phyloP scores from a whole-genome alignment of 352 stramenopile genomes.

The Pythium vanterpoolii region DNA sequence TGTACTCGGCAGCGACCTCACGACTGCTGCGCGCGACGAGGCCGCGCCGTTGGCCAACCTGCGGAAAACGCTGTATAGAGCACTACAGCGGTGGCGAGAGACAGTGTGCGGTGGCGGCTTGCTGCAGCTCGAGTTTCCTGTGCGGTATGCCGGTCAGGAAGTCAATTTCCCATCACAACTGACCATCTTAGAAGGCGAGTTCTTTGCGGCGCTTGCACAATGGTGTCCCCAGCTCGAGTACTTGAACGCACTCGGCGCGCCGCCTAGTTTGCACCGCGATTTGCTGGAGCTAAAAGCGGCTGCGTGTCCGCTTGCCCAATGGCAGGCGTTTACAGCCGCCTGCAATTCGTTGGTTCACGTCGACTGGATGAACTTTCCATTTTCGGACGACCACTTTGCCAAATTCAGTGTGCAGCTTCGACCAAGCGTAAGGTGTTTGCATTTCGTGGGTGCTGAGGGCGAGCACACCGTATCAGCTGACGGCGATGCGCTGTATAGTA shows the following conservation, averaged over 20 bases:
- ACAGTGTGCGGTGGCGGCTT: not conserved
- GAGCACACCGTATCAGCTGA: not conserved
- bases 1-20: not conserved
- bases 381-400: conserved; percentile 14
- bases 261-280: not conserved
- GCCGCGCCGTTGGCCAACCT: not conserved
- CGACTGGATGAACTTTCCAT: conserved; percentile 17
- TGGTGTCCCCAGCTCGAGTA: conserved; percentile 10
- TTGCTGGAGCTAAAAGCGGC: not conserved
- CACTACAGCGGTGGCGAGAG: conserved; percentile 3
- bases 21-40: not conserved
- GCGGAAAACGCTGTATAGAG: not conserved
- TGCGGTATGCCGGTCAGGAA: not conserved
- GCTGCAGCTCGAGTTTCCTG: conserved; percentile 16
- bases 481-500: conserved; percentile 4
- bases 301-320: conserved; percentile 3
- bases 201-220: conserved; percentile 6
- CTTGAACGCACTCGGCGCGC: conserved; percentile 6
- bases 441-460: conserved; percentile 13
- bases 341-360: not conserved
- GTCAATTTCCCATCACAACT: not conserved
- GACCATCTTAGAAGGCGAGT: conserved; percentile 7
- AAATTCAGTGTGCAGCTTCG: not conserved
- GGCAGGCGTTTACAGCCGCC: conserved; percentile 1
- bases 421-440: not conserved